These are phyloP conservation scores for Helotiales sp. DNA, from an alignment of 2,329 filamentous ascomycete genomes.

Conservation along the genomic window DNA sequence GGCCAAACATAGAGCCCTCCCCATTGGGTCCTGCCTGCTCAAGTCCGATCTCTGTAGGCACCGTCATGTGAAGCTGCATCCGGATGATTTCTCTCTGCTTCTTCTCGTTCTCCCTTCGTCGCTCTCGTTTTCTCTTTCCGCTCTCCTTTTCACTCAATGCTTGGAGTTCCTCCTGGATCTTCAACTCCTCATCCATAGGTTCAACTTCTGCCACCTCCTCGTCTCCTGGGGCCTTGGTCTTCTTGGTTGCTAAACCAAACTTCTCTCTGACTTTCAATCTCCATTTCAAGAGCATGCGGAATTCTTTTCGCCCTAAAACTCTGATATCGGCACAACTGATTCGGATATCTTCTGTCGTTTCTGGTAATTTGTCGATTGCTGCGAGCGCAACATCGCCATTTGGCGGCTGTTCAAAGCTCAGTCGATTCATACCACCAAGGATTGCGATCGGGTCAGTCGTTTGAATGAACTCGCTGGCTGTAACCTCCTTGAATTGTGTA, in stretches of 20 bases:
- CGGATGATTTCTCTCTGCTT: slow-evolving; percentile 95
- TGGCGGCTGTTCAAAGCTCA: slow-evolving; percentile 79
- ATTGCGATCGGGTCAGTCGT: slow-evolving; percentile 92
- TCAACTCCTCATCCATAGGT: slow-evolving; percentile 92
- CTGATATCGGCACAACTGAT: slow-evolving; percentile 82
- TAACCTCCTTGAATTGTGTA: slow-evolving; percentile 86
- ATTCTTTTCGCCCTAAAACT: slow-evolving; percentile 91
- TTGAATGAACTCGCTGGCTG: slow-evolving; percentile 92
- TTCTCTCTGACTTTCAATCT: slow-evolving; percentile 86
- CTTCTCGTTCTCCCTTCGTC: slow-evolving; percentile 86
- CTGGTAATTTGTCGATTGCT: slow-evolving; percentile 82
- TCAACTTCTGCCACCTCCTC: slow-evolving; percentile 82
- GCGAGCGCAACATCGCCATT: slow-evolving; percentile 87
- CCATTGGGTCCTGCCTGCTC: slow-evolving; percentile 81
- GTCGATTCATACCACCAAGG: slow-evolving; percentile 81
- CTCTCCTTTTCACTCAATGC: slow-evolving; percentile 79
- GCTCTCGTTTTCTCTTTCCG: slow-evolving; percentile 79
- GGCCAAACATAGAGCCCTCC: slow-evolving; percentile 82
- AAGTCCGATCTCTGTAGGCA: slow-evolving; percentile 93
- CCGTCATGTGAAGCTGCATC: slow-evolving; percentile 96
- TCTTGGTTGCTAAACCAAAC: slow-evolving; percentile 82
- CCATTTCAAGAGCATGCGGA: slow-evolving; percentile 89
- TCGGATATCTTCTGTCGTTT: slow-evolving; percentile 83
- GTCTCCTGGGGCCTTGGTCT: slow-evolving; percentile 49
- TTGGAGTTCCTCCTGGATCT: slow-evolving; percentile 86